Conservation (phyloP, 2,329 filamentous ascomycete species). For the Scleromitrula shiraiana region DNA sequence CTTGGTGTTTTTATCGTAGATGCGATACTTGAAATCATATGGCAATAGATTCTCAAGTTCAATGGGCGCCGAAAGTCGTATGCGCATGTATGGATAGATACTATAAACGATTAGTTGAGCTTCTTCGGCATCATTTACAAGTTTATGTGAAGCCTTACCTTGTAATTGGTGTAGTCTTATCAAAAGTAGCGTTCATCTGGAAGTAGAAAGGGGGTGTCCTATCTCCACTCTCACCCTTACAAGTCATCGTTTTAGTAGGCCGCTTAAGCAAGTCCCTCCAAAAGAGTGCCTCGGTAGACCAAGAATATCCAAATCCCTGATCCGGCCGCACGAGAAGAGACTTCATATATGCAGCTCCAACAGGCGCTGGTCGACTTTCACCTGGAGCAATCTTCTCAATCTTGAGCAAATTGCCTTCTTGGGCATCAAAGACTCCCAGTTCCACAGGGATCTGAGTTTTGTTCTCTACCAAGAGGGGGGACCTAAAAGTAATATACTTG, state of each 20-base stretch:
- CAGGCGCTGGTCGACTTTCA: slow-evolving; percentile 79
- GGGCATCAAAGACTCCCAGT: slow-evolving; percentile 79
- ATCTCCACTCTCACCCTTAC: slow-evolving; percentile 76
- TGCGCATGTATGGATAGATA: slow-evolving; percentile 87
- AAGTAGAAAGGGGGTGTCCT: slow-evolving; percentile 83
- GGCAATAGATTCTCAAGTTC: slow-evolving; percentile 91
- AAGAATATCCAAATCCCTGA: slow-evolving; percentile 91
- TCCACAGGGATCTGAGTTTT: slow-evolving; percentile 95
- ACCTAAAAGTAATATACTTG: slow-evolving; percentile 94
- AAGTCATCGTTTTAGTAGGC: slow-evolving; percentile 80
- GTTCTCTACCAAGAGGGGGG: slow-evolving; percentile 87
- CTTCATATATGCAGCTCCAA: slow-evolving; percentile 87
- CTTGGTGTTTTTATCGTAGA: slow-evolving; percentile 97
- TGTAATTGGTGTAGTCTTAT: slow-evolving; percentile 74
- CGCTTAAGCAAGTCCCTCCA: slow-evolving; percentile 86
- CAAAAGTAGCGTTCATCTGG: slow-evolving; percentile 81
- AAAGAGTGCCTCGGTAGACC: slow-evolving; percentile 83
- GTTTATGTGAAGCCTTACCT: slow-evolving; percentile 47
- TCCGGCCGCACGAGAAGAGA: slow-evolving; percentile 82
- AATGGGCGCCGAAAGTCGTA: slow-evolving; percentile 85
- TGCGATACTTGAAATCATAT: slow-evolving; percentile 98
- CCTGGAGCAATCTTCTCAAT: slow-evolving; percentile 97
- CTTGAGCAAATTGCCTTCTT: slow-evolving; percentile 85
- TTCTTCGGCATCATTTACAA: neutral
- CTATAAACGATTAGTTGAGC: slow-evolving; percentile 36